Conservation (phyloP, 352 stramenopile genomes). For the Phytopythium vexans region DNA sequence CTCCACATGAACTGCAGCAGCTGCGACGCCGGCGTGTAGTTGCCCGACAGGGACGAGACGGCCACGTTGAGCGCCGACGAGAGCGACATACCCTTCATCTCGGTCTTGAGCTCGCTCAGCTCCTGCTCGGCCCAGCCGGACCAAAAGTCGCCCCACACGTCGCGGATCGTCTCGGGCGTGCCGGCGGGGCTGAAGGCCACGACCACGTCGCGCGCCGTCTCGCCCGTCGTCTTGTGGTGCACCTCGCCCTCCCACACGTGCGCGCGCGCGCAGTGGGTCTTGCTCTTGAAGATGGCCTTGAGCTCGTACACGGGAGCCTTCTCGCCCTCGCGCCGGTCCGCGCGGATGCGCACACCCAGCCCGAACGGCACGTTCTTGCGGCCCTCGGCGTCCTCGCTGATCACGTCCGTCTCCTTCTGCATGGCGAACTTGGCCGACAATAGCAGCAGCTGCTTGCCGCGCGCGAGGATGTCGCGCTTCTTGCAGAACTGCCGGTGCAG, state of each 20-base stretch:
- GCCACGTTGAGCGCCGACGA: slow-evolving; percentile 73
- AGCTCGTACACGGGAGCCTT: slow-evolving; percentile 73
- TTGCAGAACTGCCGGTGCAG: slow-evolving; percentile 75
- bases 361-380: slow-evolving; percentile 89
- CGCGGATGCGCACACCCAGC: slow-evolving; percentile 69
- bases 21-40: slow-evolving; percentile 72
- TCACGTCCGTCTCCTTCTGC: slow-evolving; percentile 82
- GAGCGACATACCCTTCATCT: slow-evolving; percentile 75
- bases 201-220: slow-evolving; percentile 56
- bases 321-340: slow-evolving; percentile 47
- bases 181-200: slow-evolving; percentile 80
- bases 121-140: slow-evolving; percentile 84
- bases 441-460: slow-evolving; percentile 72
- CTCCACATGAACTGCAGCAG: slow-evolving; percentile 81
- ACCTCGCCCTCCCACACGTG: slow-evolving; percentile 80
- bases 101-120: slow-evolving; percentile 72
- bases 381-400: slow-evolving; percentile 81
- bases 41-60: slow-evolving; percentile 71
- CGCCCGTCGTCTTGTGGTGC: slow-evolving; percentile 22
- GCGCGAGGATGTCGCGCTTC: slow-evolving; percentile 72
- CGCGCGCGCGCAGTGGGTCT: slow-evolving; percentile 67
- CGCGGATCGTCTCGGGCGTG: slow-evolving; percentile 77
- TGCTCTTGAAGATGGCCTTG: slow-evolving; percentile 86
- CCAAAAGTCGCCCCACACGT: slow-evolving; percentile 86
- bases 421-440: slow-evolving; percentile 87